Percentiles rank a stretch among this genome's conserved stretches.
phyloP scores from a whole-genome alignment of 2,329 filamentous ascomycete species.

The Didymellaceae sp. region DNA sequence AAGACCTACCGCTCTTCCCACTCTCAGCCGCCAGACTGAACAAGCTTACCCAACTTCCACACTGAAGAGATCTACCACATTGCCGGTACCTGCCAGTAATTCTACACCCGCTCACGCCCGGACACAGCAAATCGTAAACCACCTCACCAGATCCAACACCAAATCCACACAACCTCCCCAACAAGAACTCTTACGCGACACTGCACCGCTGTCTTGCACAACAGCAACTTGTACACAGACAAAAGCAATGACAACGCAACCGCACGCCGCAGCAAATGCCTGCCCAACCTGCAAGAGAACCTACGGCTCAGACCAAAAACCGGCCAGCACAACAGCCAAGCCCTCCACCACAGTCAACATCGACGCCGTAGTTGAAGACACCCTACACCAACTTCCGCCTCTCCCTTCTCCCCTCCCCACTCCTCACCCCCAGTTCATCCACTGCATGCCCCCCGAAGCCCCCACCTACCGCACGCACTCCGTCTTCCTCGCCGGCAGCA shows the following conservation, averaged over 20 bases:
- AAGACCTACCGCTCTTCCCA: neutral
- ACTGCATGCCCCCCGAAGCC: slow-evolving; percentile 23
- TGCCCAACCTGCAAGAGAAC: slow-evolving; percentile 17
- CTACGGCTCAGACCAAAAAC: slow-evolving; percentile 1
- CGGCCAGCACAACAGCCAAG: neutral
- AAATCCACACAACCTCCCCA: neutral
- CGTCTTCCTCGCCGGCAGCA: slow-evolving; percentile 67
- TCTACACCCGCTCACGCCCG: neutral
- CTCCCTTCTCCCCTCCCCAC: slow-evolving; percentile 6
- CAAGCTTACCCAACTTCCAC: neutral
- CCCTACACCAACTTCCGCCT: slow-evolving; percentile 24
- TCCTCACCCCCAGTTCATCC: slow-evolving; percentile 17
- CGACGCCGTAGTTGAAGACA: slow-evolving; percentile 28
- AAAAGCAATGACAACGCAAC: slow-evolving; percentile 2
- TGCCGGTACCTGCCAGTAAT: neutral
- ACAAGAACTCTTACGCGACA: neutral
- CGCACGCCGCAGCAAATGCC: neutral
- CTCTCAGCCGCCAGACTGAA: neutral
- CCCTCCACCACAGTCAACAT: slow-evolving; percentile 22
- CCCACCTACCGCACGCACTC: slow-evolving; percentile 39
- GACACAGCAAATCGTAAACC: neutral
- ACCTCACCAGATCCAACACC: neutral
- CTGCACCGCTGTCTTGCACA: neutral
- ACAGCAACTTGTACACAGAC: neutral
- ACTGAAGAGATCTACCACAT: neutral